Evolutionary conservation across 2,329 filamentous ascomycete genomes (phyloP), one percentile per base, ranked within the genome.

Genomic region (Saccharata proteae): DNA sequence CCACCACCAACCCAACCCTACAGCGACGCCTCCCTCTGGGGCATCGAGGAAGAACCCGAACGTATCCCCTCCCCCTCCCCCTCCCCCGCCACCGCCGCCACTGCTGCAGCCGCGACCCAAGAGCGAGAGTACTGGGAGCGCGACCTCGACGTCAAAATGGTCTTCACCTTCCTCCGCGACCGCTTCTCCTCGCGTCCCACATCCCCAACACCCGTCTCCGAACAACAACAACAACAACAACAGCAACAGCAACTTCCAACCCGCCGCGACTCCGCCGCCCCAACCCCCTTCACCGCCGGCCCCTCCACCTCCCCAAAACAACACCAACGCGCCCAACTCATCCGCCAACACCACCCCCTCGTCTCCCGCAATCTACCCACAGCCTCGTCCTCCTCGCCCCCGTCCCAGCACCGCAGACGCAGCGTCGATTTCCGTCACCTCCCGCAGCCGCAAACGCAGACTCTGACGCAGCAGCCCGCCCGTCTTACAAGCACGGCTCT

Each of bases 71-170:
- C 48, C 9, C 43, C 59, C 55, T 26, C 61, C 62, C 40, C 71
- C 67, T 48, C 65, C 38, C 43, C 43, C 36, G 37, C 40, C 23
- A 18, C 3, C 15, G 8, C 16, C 14, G 13, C 28, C 3, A 13
- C 28, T 3, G 27, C 38, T 7, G 41, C 41, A 9, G 40, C 48
- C 30, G 35, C 41, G 32, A 18, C 41, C 34, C 55, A 55, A 6
- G 71, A 75, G 36, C 62, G 62, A 14, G 81, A 90, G 20, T 90
- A 93, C 49, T 98, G 90, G 90, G 86, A 96, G 57, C 77, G 79
- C 38, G 82, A 93, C 32, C 69, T 96, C 4, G 86, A 96, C 47
- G 73, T 94, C 41, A 81, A 80, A 49, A 80, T 93, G 52, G 81
- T 96, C 19, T 96, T 96, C 61, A 75, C 77, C 29, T 96, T 56